Conservation (phyloP, 805 yeast genomes). For the Kodamaea hsintzibuensis region DNA sequence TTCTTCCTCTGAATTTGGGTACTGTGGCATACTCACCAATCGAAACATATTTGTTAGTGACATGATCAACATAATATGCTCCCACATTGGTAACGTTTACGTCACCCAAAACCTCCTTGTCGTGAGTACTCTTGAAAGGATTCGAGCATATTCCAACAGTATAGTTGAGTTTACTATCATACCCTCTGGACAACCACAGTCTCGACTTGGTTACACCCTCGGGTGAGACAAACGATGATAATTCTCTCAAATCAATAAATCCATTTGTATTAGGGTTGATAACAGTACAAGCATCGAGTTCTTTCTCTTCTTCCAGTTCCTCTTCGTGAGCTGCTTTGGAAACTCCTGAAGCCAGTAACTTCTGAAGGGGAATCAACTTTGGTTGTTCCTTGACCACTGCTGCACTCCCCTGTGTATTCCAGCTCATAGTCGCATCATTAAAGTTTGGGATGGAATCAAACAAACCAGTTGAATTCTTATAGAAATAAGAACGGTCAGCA, state of each 20-base stretch:
- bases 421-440: background rate
- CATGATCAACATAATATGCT: conserved; percentile 42
- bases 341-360: background rate
- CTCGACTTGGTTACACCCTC: conserved; percentile 32
- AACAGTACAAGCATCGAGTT: conserved; percentile 40
- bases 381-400: background rate
- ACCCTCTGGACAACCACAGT: conserved; percentile 70
- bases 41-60: conserved; percentile 36
- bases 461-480: background rate
- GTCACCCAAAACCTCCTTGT: conserved; percentile 46
- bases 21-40: conserved; percentile 53
- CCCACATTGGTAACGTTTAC: conserved; percentile 43
- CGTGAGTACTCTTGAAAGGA: conserved; percentile 44
- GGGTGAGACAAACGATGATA: conserved; percentile 47
- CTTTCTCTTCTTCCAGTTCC: conserved; percentile 9
- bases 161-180: conserved; percentile 64
- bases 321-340: conserved; percentile 4
- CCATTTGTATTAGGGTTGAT: conserved; percentile 42
- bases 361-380: background rate
- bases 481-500: background rate
- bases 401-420: background rate
- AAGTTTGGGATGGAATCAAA: background rate
- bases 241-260: conserved; percentile 52
- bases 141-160: conserved; percentile 54
- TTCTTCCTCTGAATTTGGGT: conserved; percentile 72